These are phyloP conservation scores for Xylaria sp. DNA, from an alignment of 2,329 filamentous ascomycete genomes.

Conservation along the genomic window DNA sequence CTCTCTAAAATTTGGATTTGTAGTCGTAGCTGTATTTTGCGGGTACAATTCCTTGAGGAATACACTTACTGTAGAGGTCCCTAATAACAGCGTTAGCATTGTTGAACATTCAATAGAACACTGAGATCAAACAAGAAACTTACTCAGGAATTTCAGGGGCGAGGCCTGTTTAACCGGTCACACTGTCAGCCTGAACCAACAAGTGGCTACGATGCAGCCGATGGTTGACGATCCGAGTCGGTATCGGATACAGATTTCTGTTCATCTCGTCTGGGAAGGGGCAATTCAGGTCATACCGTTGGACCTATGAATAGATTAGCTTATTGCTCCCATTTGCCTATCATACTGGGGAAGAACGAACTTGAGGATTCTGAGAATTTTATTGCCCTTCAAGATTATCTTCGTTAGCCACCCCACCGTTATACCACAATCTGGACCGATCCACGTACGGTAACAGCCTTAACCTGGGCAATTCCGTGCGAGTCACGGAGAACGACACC, in stretches of 20 bases:
- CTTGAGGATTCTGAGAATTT: slow-evolving; percentile 99
- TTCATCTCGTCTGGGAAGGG: slow-evolving; percentile 27
- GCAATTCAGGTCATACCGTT: slow-evolving; percentile 79
- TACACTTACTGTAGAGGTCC: slow-evolving; percentile 83
- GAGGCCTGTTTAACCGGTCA: slow-evolving; percentile 86
- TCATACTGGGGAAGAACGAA: slow-evolving; percentile 54
- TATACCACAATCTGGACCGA: background rate
- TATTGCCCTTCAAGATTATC: slow-evolving; percentile 77
- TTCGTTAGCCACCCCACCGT: slow-evolving; percentile 22
- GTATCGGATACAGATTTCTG: slow-evolving; percentile 29
- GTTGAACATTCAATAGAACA: background rate
- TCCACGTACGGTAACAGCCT: slow-evolving; percentile 76
- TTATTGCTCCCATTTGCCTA: background rate
- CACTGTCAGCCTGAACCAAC: slow-evolving; percentile 94
- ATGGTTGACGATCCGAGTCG: slow-evolving; percentile 36
- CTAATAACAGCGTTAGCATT: slow-evolving; percentile 25
- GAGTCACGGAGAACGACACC: slow-evolving; percentile 98
- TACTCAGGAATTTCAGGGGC: slow-evolving; percentile 94
- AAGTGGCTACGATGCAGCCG: slow-evolving; percentile 71
- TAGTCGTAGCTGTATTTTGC: background rate
- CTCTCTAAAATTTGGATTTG: background rate
- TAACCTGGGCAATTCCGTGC: slow-evolving; percentile 98
- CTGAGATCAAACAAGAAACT: slow-evolving; percentile 1
- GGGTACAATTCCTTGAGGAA: slow-evolving; percentile 56
- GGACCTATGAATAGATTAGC: slow-evolving; percentile 34